These are phyloP conservation scores for Diphasiastrum complanatum DNA, from an alignment of 83 land plant species.

Conservation along the genomic window DNA sequence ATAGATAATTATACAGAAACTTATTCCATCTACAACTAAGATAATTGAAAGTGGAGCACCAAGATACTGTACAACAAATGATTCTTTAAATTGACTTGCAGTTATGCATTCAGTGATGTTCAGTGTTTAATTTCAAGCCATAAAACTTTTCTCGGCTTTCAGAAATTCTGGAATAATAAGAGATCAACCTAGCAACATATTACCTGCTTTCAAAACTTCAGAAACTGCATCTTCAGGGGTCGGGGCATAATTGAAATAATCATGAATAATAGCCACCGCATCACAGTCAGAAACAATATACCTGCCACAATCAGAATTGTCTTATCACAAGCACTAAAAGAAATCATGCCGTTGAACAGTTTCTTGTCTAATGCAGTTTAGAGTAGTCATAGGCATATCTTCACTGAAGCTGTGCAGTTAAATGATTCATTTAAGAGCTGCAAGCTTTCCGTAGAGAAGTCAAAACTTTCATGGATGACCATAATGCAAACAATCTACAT, in stretches of 20 bases:
- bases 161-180: neutral
- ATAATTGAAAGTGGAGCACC: neutral
- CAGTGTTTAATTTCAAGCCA: neutral
- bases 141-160: neutral
- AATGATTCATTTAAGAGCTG: no score
- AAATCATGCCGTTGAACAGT: no score
- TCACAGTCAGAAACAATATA: constrained; percentile 73
- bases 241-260: constrained; percentile 36
- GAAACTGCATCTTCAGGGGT: constrained; percentile 73
- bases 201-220: constrained; percentile 61
- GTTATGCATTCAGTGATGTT: neutral
- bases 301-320: no score
- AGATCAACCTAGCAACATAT: no score
- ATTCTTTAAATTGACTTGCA: neutral
- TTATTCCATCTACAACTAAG: neutral
- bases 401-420: no score
- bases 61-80: neutral
- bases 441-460: no score
- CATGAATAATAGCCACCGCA: constrained; percentile 45
- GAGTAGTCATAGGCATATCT: no score
- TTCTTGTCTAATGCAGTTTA: no score
- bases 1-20: neutral
- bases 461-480: no score
- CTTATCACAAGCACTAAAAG: no score
- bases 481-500: no score